Evolutionary conservation across 805 yeast species (phyloP).

Genomic region (Trichomonascus vanleenenianus): DNA sequence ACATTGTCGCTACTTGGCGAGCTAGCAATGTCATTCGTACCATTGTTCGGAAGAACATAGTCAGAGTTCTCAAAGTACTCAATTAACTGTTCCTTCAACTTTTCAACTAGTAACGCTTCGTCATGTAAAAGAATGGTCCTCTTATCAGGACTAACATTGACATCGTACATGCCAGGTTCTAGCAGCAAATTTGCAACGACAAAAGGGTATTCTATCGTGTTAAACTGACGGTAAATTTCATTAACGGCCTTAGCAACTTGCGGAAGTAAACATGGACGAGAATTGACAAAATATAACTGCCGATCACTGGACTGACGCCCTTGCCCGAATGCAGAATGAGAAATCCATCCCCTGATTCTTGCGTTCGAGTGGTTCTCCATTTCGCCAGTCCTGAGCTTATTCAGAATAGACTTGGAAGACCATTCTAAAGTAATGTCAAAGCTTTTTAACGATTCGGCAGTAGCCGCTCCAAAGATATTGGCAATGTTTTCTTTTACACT

Average conservation of each 20-base stretch:
- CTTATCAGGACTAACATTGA: slow-evolving; percentile 91
- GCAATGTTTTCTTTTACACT: slow-evolving; percentile 50
- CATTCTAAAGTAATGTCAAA: slow-evolving; percentile 32
- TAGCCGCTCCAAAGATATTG: slow-evolving; percentile 63
- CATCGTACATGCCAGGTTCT: slow-evolving; percentile 45
- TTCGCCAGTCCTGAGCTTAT: slow-evolving; percentile 11
- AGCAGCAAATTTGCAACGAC: slow-evolving; percentile 54
- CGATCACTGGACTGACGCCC: slow-evolving; percentile 68
- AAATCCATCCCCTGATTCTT: slow-evolving; percentile 51
- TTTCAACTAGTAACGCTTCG: slow-evolving; percentile 53
- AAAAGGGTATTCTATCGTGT: slow-evolving; percentile 66
- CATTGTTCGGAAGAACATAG: background rate
- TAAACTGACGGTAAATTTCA: slow-evolving; percentile 66
- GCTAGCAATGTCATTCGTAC: background rate
- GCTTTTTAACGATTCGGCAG: slow-evolving; percentile 48
- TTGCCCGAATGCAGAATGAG: slow-evolving; percentile 71
- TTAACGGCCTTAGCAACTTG: slow-evolving; percentile 51
- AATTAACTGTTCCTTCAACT: slow-evolving; percentile 30
- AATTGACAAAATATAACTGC: slow-evolving; percentile 67
- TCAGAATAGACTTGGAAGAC: slow-evolving; percentile 8
- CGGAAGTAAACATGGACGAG: slow-evolving; percentile 61
- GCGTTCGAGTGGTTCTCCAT: background rate
- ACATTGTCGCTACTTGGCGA: too few relatives aligned
- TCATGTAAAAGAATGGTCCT: slow-evolving; percentile 59
- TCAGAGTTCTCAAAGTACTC: slow-evolving; percentile 1